Base-by-base conservation (phyloP, 139 green algal genomes). In the Prasinococcaceae sp. region DNA sequence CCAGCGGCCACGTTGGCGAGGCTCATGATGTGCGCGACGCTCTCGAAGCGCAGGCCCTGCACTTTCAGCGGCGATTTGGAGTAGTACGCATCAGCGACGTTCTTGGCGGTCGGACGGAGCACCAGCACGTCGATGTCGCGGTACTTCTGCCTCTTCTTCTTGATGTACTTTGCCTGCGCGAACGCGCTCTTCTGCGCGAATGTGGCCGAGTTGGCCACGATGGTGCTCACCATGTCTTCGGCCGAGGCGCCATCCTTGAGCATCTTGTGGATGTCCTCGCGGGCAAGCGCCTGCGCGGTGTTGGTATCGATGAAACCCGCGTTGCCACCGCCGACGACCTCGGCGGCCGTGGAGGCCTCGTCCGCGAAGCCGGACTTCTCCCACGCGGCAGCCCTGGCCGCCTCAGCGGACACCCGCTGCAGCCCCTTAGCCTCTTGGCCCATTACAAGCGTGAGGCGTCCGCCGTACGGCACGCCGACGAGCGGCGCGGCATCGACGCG, bases 101-200 rank as follows among this genome's bases (percentile, higher is more conserved):
- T 10, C 9, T 47, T 19, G 28, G 54, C 19, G 29, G 41, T 47
- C 4, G 54, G 54, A 4, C 25, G 37, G 19, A 40, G 32, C 28
- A 47, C 41, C 1, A 46, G n/a, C 24, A 53, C 22, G 6, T 30
- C 35, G 26, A 40, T 43, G 29, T 45, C n/a, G n/a, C n/a, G 27
- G 27, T 62, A 41, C 9, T 62, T 62, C 54, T 44, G 32, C 27
- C 45, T 24, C 35, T 62, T 62, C 30, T 50, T 53, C 40, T 26
- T 36, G 16, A 37, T 46, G 33, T 62, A 62, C 43, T 62, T 62
- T 39, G 52, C 54, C 29, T 62, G 54, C 26, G 54, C 43, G 29
- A 54, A 62, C 27, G 43, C 54, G 4, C 40, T 62, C 41, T 62
- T 62, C 14, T 45, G 16, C 17, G 30, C 14, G 28, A 62, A 62